Evolutionary conservation across 139 green algal genomes (phyloP).

Genomic region (Spirogloea muscicola): DNA sequence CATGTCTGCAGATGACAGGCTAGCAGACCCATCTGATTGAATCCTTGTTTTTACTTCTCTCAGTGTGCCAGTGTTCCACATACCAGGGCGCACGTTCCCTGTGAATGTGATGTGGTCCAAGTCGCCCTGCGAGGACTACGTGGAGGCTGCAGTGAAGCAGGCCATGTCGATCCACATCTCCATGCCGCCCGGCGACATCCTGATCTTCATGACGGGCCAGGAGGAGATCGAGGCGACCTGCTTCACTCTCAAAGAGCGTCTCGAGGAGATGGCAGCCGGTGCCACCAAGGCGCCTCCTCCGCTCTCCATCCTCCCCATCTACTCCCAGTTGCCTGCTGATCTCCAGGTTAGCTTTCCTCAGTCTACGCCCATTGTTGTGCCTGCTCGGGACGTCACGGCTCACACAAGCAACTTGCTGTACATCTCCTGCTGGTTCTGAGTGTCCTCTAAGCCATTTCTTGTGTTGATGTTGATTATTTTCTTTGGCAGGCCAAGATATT

Average conservation of each 20-base stretch:
- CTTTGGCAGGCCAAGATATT: slow-evolving; percentile 99
- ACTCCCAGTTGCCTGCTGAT: slow-evolving; percentile 85
- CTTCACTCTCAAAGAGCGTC: slow-evolving; percentile 67
- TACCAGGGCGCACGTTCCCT: slow-evolving; percentile 95
- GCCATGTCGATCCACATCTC: slow-evolving; percentile 89
- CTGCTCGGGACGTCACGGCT: no score
- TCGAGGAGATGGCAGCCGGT: slow-evolving; percentile 52
- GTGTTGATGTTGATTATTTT: no score
- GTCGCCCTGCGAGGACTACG: slow-evolving; percentile 90
- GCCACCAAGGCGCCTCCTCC: slow-evolving; percentile 54
- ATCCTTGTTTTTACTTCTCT: neutral
- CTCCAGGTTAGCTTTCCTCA: slow-evolving; percentile 49
- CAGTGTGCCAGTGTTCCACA: slow-evolving; percentile 83
- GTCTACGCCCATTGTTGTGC: no score
- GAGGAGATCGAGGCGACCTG: slow-evolving; percentile 97
- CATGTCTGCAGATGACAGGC: neutral
- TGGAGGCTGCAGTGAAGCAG: slow-evolving; percentile 95
- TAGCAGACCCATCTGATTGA: neutral
- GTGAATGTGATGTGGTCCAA: slow-evolving; percentile 90
- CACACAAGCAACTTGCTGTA: no score
- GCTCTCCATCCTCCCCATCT: slow-evolving; percentile 93
- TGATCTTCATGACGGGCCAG: slow-evolving; percentile 96
- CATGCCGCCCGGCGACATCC: slow-evolving; percentile 85
- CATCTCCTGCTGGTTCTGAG: no score
- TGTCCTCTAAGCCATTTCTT: no score